Evolutionary conservation across 129 eudicot genomes (phyloP).

Genomic region (Deinandra increscens): DNA sequence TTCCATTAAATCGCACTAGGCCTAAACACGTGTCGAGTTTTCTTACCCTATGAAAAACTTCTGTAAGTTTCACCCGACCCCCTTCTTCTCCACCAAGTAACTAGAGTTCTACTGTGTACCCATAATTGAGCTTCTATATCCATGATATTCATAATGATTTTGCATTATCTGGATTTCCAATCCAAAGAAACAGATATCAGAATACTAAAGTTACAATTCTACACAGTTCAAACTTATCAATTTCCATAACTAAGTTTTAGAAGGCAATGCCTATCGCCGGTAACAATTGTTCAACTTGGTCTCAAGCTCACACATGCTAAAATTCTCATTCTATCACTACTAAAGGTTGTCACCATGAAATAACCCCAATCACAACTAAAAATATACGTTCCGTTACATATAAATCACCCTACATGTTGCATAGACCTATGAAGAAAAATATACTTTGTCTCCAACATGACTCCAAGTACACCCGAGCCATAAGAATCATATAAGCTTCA

Average conservation of each 20-base stretch:
- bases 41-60: not conserved
- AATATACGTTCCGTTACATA: not conserved
- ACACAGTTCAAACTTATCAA: not conserved
- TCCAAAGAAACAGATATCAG: not conserved
- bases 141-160: not conserved
- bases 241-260: not conserved
- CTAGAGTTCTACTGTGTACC: not conserved
- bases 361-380: not conserved
- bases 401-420: no score
- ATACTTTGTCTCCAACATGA: slow-evolving; percentile 14
- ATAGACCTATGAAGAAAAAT: no score
- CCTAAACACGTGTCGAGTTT: not conserved
- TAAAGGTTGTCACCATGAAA: not conserved
- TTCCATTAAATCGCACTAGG: not conserved
- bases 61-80: not conserved
- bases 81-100: not conserved
- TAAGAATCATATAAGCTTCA: not conserved
- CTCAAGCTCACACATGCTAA: not conserved
- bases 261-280: not conserved
- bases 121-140: not conserved
- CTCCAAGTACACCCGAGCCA: not conserved
- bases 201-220: not conserved
- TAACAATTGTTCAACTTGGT: not conserved
- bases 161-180: not conserved
- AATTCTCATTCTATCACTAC: not conserved